Base-by-base conservation (phyloP, 2,329 filamentous ascomycete genomes). In the Fusarium clavum region DNA sequence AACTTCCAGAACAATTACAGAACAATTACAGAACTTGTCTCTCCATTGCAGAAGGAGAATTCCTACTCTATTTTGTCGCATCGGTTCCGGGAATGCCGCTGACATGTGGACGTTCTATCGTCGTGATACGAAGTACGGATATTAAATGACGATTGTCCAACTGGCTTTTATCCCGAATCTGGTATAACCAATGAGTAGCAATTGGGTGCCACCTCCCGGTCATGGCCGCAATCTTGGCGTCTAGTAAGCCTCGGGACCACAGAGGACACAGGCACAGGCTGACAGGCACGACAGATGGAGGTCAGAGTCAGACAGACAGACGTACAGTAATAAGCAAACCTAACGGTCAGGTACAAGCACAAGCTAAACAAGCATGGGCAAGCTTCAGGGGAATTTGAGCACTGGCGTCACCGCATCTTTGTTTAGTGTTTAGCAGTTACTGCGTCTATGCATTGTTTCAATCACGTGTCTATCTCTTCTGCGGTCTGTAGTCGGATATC, bases 401-500 rank as follows among this genome's bases (percentile, higher is more conserved):
- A 18, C n/a, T 57, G 32, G 49, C 24, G 49, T 53, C 49, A 64
- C 54, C 41, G 58, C 49, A 46, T 59, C 20, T 67, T 51, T 27
- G 30, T 29, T 49, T 44, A 20, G 22, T 62, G 24, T 49, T 56
- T 48, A 34, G 44, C 51, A 43, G 20, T 32, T 47, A 47, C 34
- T n/a, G 34, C 6, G 34, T 11, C 34, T 27, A 40, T 18, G 43
- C 22, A 60, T 66, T 54, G 24, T 24, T 20, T 25, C 12, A 52
- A 67, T 75, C 73, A 75, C 71, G 73, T 75, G 73, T 46, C 48
- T n/a, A 22, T n/a, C 38, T 56, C 40, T 30, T 24, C 29, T 52
- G 34, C 12, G 30, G 32, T 49, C 22, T 54, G 52, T 45, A 43
- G 16, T 27, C 51, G 53, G 59, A 43, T 52, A 47, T 24, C 49